Evolutionary conservation across 805 yeast species (phyloP), one percentile per base, ranked within the genome.

Genomic region (Candida maesae): DNA sequence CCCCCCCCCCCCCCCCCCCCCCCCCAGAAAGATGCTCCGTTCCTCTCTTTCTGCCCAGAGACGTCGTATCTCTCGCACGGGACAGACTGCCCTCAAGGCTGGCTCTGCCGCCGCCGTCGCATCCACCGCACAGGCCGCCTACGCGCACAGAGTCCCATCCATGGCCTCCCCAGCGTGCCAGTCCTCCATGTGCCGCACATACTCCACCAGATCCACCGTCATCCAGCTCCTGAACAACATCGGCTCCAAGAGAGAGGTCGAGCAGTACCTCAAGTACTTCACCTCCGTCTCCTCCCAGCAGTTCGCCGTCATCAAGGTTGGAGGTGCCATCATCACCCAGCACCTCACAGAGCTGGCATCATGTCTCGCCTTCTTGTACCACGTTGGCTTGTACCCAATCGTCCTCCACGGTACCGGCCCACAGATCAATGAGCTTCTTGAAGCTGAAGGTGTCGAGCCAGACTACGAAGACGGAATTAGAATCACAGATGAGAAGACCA

Each of bases 361-460:
- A 1, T 90, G 97, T 58, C 72, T 93, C 49, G 97, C 98, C 5
- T 93, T 93, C 65, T 71, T 93, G 51, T 93, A 93, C 70, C 99
- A 93, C 60, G 96, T 93, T 38, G 99, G 99, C 11, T 75, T 93
- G 45, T 93, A 89, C 58, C 99, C 99, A 19, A 89, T 93, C 47
- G 95, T 93, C 9, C 74, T 93, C 44, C 99, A 93, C 61, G 99
- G 99, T 21, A 93, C 99, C 1, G 99, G 99, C 15, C 99, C 99
- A 6, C 99, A 93, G 67, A 93, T 93, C 68, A 93, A 93, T 62
- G 95, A 85, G 57, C 78, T 89, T 52, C 74, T 93, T 45, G 99
- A 93, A 65, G 81, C 81, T 38, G 95, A 87, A 64, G 96, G 96
- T 30, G 87, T 93, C 24, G 97, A 86, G 63, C 98, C 99, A 5